Base-by-base conservation (phyloP, 768 basidiomycete genomes). In the Tricholoma hemisulphureum region DNA sequence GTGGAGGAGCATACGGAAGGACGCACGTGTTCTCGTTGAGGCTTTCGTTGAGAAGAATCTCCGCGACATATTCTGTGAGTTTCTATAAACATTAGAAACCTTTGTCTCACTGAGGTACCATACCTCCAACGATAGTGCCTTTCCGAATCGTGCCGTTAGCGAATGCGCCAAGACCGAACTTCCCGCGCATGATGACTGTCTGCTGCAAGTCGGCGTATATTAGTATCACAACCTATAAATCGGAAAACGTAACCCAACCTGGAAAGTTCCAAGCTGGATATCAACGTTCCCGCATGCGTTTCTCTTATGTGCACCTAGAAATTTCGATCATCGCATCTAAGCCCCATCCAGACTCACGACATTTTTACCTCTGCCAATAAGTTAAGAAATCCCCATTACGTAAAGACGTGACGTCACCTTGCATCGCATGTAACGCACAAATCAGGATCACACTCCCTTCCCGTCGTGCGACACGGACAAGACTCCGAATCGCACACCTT, bases 401-500 rank as follows among this genome's bases (percentile, higher is more conserved):
- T 39, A 7, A 37, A n/a, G 16, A n/a, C 26, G n/a, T 6, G 3
- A 13, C 55, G 65, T 28, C 53, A 78, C 78, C 75, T 69, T 55
- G 80, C 75, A 66, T 77, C 69, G 59, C 83, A 84, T 1, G 46
- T 62, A 0, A 60, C 29, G 63, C 85, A 86, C 4, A 80, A 53
- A 9, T 81, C 82, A 16, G 84, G 83, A 58, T 81, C 75, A 59
- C 85, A 86, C 64, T 86, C 84, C 49, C 80, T 71, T 0, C 24
- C 39, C 0, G 63, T 23, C 6, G 34, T 51, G 1, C 31, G 52
- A 67, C 85, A 86, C 1, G 63, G 34, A 61, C 83, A 85, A 3
- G 31, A 55, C 0, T 49, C 37, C 1, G 4, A 6, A 9, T 26
- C 51, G 18, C 66, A 73, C 2, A 58, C 53, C 29, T 62, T 65